Evolutionary conservation across 306 rosid genomes (phyloP).

Genomic region (Ochetophila trinervis): DNA sequence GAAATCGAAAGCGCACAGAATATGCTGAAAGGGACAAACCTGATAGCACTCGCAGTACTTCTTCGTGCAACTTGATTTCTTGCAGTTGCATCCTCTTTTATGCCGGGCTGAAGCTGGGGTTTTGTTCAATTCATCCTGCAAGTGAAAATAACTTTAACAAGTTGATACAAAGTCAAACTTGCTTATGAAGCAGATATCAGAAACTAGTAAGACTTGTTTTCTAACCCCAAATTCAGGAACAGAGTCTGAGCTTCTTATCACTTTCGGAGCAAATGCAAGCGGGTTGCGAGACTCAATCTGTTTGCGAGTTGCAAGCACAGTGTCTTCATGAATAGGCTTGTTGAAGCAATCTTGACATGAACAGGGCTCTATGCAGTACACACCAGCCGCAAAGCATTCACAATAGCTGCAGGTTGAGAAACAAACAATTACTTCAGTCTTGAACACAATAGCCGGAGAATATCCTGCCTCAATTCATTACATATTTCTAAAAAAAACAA

Average conservation of each 20-base stretch:
- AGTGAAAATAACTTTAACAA: conserved; percentile 19
- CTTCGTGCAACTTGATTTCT: conserved; percentile 81
- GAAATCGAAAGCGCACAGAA: conserved; percentile 13
- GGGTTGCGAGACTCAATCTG: conserved; percentile 89
- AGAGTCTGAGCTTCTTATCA: conserved; percentile 56
- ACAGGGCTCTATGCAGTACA: conserved; percentile 85
- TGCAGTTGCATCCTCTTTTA: conserved; percentile 92
- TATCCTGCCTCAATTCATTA: too few relatives aligned
- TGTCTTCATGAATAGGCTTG: conserved; percentile 75
- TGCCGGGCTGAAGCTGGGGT: conserved; percentile 82
- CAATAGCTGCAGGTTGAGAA: conserved; percentile 60
- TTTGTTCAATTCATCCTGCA: conserved; percentile 73
- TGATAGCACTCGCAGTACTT: conserved; percentile 89
- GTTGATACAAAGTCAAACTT: conserved; percentile 15
- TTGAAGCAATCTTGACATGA: conserved; percentile 82
- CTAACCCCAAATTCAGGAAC: conserved; percentile 70
- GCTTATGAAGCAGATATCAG: conserved; percentile 8
- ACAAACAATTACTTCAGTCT: not conserved
- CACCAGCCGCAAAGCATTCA: conserved; percentile 92
- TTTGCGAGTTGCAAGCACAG: conserved; percentile 74
- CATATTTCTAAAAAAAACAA: too few relatives aligned
- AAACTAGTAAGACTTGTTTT: conserved; percentile 15
- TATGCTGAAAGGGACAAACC: conserved; percentile 41
- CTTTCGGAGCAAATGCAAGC: conserved; percentile 96
- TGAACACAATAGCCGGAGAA: not conserved